These are phyloP conservation scores for Pythium sukuiense DNA, from an alignment of 352 stramenopile genomes.

Conservation along the genomic window DNA sequence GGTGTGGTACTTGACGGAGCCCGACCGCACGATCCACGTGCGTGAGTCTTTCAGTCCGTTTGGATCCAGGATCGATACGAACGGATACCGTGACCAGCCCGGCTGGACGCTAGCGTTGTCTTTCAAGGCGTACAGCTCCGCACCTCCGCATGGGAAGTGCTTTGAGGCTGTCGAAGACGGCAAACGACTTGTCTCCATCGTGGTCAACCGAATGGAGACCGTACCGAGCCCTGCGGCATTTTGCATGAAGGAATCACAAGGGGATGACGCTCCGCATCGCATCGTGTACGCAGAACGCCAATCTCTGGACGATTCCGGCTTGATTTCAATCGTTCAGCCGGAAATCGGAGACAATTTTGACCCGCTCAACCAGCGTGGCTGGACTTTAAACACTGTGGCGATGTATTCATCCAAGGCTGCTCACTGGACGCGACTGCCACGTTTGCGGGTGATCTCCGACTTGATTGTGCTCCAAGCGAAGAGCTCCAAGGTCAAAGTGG, in stretches of 20 bases:
- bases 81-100: background rate
- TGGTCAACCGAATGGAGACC: constrained; percentile 6
- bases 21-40: constrained; percentile 35
- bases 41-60: constrained; percentile 40
- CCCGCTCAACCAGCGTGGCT: constrained; percentile 31
- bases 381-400: constrained; percentile 21
- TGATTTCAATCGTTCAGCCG: constrained; percentile 33
- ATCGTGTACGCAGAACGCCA: constrained; percentile 39
- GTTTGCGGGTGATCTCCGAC: constrained; percentile 34
- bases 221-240: constrained; percentile 25
- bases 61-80: constrained; percentile 28
- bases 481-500: constrained; percentile 25
- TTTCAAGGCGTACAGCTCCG: constrained; percentile 40
- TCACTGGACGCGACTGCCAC: constrained; percentile 33
- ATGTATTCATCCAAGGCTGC: constrained; percentile 29
- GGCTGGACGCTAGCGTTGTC: constrained; percentile 32
- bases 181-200: constrained; percentile 16
- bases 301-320: background rate
- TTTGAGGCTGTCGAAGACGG: constrained; percentile 25
- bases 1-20: constrained; percentile 31
- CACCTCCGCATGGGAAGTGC: constrained; percentile 35
- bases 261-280: constrained; percentile 34
- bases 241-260: constrained; percentile 33
- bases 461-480: constrained; percentile 38
- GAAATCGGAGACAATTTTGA: constrained; percentile 34